Percentiles rank a stretch among this genome's conserved stretches.
phyloP scores from a whole-genome alignment of 192 early-diverging fungal genomes.

The Cetraspora pellucida region DNA sequence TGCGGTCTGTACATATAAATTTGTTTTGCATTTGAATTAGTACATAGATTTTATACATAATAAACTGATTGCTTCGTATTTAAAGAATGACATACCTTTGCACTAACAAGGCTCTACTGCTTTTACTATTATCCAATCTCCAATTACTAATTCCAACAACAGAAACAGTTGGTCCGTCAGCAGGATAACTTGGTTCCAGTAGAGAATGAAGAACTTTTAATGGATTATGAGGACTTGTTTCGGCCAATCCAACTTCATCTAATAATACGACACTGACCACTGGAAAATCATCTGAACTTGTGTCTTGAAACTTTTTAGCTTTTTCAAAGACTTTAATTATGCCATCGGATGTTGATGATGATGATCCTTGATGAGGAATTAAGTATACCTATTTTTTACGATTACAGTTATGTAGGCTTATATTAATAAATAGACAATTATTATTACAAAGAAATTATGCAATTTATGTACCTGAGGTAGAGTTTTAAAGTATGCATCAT shows the following conservation, averaged over 20 bases:
- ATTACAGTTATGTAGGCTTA: neutral
- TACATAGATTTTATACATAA: neutral
- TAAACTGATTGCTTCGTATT: neutral
- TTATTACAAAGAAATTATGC: neutral
- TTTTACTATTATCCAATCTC: conserved; percentile 37
- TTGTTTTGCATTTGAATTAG: neutral
- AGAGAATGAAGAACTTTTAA: conserved; percentile 33
- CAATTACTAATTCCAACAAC: conserved; percentile 38
- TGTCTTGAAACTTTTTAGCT: conserved; percentile 23
- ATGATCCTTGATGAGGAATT: conserved; percentile 35
- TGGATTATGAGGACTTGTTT: conserved; percentile 33
- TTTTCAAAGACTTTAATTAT: conserved; percentile 35
- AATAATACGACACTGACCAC: conserved; percentile 27
- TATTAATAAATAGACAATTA: neutral
- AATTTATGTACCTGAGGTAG: conserved; percentile 21
- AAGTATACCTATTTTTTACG: conserved; percentile 24
- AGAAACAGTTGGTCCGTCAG: conserved; percentile 11
- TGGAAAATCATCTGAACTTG: conserved; percentile 22
- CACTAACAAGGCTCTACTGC: conserved; percentile 22
- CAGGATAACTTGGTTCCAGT: conserved; percentile 31
- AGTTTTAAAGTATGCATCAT: conserved; percentile 27
- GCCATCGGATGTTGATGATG: conserved; percentile 35
- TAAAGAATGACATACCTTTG: neutral
- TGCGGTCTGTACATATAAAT: neutral
- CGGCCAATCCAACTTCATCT: conserved; percentile 37